Base-by-base conservation (phyloP, 1,139 yeast genomes). In the Yamadazyma mexicana region DNA sequence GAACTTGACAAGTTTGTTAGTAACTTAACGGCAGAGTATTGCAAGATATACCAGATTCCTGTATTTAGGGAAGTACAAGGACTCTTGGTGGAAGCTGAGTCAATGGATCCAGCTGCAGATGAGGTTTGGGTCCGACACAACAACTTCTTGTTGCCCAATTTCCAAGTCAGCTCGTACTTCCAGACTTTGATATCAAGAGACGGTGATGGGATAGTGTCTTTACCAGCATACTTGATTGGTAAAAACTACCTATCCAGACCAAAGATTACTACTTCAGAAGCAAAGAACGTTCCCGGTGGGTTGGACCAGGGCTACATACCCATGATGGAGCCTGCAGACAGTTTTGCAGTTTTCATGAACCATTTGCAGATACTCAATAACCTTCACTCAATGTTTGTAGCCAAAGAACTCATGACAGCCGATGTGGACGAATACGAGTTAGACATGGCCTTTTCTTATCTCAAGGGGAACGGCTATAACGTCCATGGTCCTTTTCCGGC, bases 161-260 rank as follows among this genome's bases (percentile, higher is more conserved):
- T 51, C 40, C 59, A 61, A 33, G 68, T 73, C 10, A 52, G 45
- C 14, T 53, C 66, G 1, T 72, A 59, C 44, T 55, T 51, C 38
- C 75, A 70, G 38, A 61, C 73, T 0, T 50, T 70, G 4, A 39
- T 68, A 22, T 62, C 73, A 0, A 51, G 71, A 40, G 74, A 70
- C 47, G 45, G 54, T 1, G 29, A 54, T 6, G 75, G 76, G 2
- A 53, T 52, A 43, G 63, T 70, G 1, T 67, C 76, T 0, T 36
- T 53, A 22, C 53, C 64, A 8, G 75, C 74, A 0, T 50, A 49
- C 26, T 30, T 68, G 1, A 62, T 67, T 20, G 71, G 70, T 2
- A 50, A 54, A 31, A 64, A 63, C 42, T 71, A 56, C 40, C 53
- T 71, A 31, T 40, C 52, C 1, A 51, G 47, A 9, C 46, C 47